Evolutionary conservation across 352 stramenopile genomes (phyloP), one percentile per base, ranked within the genome.

Genomic region (Pythium pectinolyticum): DNA sequence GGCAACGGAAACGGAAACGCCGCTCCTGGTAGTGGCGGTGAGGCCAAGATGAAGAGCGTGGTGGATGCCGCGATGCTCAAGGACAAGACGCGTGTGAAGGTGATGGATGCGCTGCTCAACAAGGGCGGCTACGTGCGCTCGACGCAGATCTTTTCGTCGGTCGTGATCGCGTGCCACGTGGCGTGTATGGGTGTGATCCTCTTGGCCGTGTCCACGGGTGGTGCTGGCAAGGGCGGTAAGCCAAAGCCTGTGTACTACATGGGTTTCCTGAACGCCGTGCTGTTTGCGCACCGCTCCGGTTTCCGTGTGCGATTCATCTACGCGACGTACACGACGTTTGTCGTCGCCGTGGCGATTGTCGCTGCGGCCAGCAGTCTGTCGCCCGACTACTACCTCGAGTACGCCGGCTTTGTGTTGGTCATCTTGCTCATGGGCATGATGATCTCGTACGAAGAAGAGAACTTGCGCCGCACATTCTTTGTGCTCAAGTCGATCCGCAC

Each of bases 291-390:
- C 47, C 80, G 84, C 27, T 91, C 82, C 22, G 84, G 82, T 8
- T 93, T 91, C 64, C 83, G 82, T 50, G 77, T 93, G 28, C 80
- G 84, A 5, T 93, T 91, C 66, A 79, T 90, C 35, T 93, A 93
- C 63, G 80, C 82, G 3, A 90, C 82, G 12, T 84, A 86, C 52
- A 86, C 82, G 45, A 90, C 84, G 8, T 77, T 79, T n/a, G 57
- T 86, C 15, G 79, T 92, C 17, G 78, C 78, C 4, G 24, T 84
- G 9, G 75, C 78, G 11, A 82, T 93, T 40, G 73, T 93, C 63
- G 80, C 88, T 28, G 82, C 82, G 0, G 82, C 80, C 2, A 86
- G 74, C 58, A 73, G 55, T 34, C 60, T 86, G 25, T 80, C 74
- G 6, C 77, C 77, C 0, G 67, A 72, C 34, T 82, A 88, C 58